Conservation (phyloP, 2,329 filamentous ascomycete species). For the Fusarium chlamydosporum region DNA sequence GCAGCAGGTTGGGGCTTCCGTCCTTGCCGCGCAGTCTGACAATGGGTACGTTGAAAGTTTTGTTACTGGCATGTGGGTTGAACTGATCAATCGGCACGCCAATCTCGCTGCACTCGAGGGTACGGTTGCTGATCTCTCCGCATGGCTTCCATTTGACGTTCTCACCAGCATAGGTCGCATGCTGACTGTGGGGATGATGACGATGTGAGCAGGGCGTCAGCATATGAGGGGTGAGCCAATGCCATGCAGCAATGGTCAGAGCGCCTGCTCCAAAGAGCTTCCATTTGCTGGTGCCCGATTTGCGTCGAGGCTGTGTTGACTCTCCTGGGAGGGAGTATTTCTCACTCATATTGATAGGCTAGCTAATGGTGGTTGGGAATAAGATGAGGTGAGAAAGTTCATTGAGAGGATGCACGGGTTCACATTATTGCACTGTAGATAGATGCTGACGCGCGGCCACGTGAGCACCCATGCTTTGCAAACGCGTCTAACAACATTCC, state of each 20-base stretch:
- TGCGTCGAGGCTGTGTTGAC: slow-evolving; percentile 1
- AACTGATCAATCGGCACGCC: slow-evolving; percentile 65
- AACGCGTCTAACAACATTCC: not conserved
- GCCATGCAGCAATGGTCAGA: slow-evolving; percentile 17
- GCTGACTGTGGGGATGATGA: slow-evolving; percentile 10
- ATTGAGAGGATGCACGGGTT: not conserved
- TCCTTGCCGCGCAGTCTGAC: slow-evolving; percentile 61
- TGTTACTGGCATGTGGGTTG: slow-evolving; percentile 51
- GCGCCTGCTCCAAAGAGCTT: slow-evolving; percentile 27
- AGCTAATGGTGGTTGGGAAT: slow-evolving; percentile 5
- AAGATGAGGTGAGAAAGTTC: not conserved
- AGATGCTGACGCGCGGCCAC: slow-evolving; percentile 14
- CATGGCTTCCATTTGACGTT: slow-evolving; percentile 57
- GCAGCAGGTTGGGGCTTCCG: slow-evolving; percentile 60
- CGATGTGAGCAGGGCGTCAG: slow-evolving; percentile 20
- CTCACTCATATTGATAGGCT: slow-evolving; percentile 25
- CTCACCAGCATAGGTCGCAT: slow-evolving; percentile 29
- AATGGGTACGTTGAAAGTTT: slow-evolving; percentile 61
- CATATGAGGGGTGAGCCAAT: slow-evolving; percentile 25
- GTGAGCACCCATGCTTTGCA: slow-evolving; percentile 11
- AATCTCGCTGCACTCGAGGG: slow-evolving; percentile 61
- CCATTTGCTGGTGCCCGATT: slow-evolving; percentile 23
- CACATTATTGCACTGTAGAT: not conserved
- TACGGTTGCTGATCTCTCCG: slow-evolving; percentile 55
- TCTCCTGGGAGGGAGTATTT: slow-evolving; percentile 7